A percentile compares a stretch with the other conserved stretches of the same genome.
Conservation (phyloP, 2,329 filamentous ascomycete genomes). For the Ramichloridium luteum region DNA sequence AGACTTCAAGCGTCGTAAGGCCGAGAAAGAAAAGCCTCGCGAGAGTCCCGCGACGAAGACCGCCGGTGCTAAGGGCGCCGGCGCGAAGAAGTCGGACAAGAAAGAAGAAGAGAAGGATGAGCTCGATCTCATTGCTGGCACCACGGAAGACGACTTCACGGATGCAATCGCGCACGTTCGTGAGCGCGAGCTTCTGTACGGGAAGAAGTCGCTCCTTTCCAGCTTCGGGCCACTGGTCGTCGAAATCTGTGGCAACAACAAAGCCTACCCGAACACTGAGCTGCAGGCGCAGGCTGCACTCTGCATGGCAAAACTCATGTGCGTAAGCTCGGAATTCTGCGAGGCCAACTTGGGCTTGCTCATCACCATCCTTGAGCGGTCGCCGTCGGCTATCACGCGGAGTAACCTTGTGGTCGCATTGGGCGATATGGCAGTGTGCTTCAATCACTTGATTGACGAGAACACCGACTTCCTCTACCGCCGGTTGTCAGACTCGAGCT, state of each 20-base stretch:
- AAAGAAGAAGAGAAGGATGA: conserved; percentile 63
- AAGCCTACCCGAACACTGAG: conserved; percentile 75
- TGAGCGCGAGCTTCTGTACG: conserved; percentile 73
- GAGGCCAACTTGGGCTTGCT: conserved; percentile 83
- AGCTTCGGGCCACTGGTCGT: conserved; percentile 84
- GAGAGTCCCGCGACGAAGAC: conserved; percentile 15
- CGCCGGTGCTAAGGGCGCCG: conserved; percentile 28
- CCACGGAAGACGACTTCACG: conserved; percentile 86
- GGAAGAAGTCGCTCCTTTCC: conserved; percentile 69
- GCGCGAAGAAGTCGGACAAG: conserved; percentile 36
- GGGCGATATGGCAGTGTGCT: conserved; percentile 98
- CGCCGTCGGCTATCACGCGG: conserved; percentile 78
- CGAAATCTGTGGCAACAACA: conserved; percentile 92
- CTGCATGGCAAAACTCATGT: conserved; percentile 97
- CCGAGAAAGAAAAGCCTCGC: conserved; percentile 63
- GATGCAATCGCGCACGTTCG: conserved; percentile 77
- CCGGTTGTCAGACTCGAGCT: conserved; percentile 75
- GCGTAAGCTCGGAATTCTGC: conserved; percentile 91
- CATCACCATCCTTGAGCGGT: conserved; percentile 95
- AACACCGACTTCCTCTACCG: conserved; percentile 98
- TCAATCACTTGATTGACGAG: conserved; percentile 98
- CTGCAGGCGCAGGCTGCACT: conserved; percentile 88
- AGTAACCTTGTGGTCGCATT: conserved; percentile 95
- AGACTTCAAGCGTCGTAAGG: conserved; percentile 94
- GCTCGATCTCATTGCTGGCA: conserved; percentile 90